Evolutionary conservation across 1,139 yeast species (phyloP).

Genomic region (Debaryomyces udenii): DNA sequence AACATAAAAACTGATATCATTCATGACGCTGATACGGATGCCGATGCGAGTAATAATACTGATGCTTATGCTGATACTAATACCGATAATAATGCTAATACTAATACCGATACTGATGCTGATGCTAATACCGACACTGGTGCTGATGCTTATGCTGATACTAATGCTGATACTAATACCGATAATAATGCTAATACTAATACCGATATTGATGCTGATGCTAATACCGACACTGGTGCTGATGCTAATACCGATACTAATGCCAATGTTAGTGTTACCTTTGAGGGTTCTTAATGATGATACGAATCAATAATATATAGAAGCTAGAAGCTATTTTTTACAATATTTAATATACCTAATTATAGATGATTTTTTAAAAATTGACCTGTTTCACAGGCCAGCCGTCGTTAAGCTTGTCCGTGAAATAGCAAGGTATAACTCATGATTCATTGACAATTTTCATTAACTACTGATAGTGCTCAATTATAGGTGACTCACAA

Average conservation of each 20-base stretch:
- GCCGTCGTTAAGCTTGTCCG: too few relatives aligned
- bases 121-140: neutral
- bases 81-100: neutral
- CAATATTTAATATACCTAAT: neutral
- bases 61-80: constrained; percentile 1
- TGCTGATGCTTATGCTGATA: neutral
- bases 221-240: neutral
- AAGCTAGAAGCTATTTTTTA: constrained; percentile 6
- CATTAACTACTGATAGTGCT: too few relatives aligned
- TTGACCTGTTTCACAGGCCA: too few relatives aligned
- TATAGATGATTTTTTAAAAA: too few relatives aligned
- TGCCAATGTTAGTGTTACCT: too few relatives aligned
- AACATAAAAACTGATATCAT: neutral
- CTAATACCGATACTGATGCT: neutral
- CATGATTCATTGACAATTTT: too few relatives aligned
- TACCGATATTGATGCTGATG: neutral
- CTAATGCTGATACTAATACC: neutral
- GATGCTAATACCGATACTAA: neutral
- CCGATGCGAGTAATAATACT: neutral
- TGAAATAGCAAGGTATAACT: too few relatives aligned
- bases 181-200: neutral
- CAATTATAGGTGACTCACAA: too few relatives aligned
- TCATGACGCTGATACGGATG: neutral
- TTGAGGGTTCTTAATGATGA: neutral
- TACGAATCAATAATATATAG: constrained; percentile 2